Percentiles rank a stretch among this genome's conserved stretches.
Evolutionary conservation across 257 asterid genomes (phyloP).

Genomic region (Cordia subcordata): DNA sequence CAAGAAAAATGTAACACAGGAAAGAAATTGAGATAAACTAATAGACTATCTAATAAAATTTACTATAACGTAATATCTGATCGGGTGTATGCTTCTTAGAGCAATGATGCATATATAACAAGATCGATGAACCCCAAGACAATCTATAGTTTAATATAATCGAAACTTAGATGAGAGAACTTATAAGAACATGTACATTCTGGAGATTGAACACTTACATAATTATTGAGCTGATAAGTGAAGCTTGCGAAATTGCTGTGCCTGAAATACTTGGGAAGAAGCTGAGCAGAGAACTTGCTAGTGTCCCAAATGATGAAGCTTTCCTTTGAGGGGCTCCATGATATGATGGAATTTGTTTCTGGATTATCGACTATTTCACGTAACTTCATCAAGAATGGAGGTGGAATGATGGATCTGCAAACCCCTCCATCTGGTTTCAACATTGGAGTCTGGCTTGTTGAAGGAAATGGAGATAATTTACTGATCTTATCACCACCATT

Average conservation of each 20-base stretch:
- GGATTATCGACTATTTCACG: slow-evolving; percentile 37
- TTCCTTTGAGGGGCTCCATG: slow-evolving; percentile 34
- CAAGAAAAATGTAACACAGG: background rate
- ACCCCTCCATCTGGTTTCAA: background rate
- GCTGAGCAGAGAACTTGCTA: slow-evolving; percentile 25
- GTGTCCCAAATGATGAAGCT: slow-evolving; percentile 42
- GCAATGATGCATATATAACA: too few relatives aligned
- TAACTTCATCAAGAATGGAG: slow-evolving; percentile 38
- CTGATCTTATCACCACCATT: background rate
- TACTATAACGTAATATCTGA: too few relatives aligned
- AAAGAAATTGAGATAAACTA: background rate
- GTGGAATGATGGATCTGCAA: slow-evolving; percentile 12
- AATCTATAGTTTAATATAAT: too few relatives aligned
- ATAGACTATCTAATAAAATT: too few relatives aligned
- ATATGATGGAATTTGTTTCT: slow-evolving; percentile 28
- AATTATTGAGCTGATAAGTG: slow-evolving; percentile 45
- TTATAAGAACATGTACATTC: background rate
- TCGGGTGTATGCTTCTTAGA: too few relatives aligned
- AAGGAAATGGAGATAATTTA: background rate
- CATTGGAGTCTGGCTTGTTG: background rate
- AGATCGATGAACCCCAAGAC: too few relatives aligned
- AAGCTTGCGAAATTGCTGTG: slow-evolving; percentile 46
- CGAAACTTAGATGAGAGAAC: background rate
- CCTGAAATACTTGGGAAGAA: slow-evolving; percentile 43
- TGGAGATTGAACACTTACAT: slow-evolving; percentile 29